Evolutionary conservation across 2,329 filamentous ascomycete genomes (phyloP).

Genomic region (Boeremia exigua): DNA sequence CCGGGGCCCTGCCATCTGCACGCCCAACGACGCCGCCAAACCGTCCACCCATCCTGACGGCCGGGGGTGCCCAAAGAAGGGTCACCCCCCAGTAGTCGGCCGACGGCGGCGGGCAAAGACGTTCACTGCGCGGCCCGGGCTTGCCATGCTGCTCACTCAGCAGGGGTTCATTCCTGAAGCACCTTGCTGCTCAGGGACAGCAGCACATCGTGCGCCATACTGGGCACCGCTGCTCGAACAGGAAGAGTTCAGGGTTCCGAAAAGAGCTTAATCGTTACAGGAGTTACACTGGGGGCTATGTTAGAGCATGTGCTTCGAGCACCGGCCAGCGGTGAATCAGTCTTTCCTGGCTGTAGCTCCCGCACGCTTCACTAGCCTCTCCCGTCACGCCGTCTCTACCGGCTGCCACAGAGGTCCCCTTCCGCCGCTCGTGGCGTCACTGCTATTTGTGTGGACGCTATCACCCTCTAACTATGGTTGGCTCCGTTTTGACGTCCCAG

Average conservation of each 20-base stretch:
- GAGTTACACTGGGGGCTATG: conserved; percentile 50
- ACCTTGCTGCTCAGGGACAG: conserved; percentile 23
- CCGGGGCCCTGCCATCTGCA: conserved; percentile 17
- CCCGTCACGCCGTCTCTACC: conserved; percentile 42
- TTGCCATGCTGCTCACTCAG: conserved; percentile 25
- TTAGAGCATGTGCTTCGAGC: conserved; percentile 44
- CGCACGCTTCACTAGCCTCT: conserved; percentile 47
- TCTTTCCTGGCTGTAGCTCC: conserved; percentile 45
- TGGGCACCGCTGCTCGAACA: conserved; percentile 23
- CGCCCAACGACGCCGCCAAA: conserved; percentile 39
- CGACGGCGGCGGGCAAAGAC: conserved; percentile 18
- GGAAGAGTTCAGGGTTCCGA: conserved; percentile 32
- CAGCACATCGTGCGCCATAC: conserved; percentile 23
- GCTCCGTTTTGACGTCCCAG: conserved; percentile 38
- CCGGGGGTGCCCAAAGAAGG: conserved; percentile 24
- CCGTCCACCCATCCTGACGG: conserved; percentile 28
- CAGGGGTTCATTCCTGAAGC: conserved; percentile 13
- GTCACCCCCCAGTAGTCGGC: conserved; percentile 23
- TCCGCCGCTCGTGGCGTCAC: conserved; percentile 42
- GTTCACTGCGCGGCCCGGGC: conserved; percentile 29
- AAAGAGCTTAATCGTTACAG: conserved; percentile 36
- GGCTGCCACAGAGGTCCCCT: conserved; percentile 39
- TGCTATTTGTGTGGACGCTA: conserved; percentile 45
- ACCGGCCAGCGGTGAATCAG: conserved; percentile 41
- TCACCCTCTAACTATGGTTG: conserved; percentile 32